Evolutionary conservation across 805 yeast species (phyloP).

Genomic region (Suhomyces prunicola): DNA sequence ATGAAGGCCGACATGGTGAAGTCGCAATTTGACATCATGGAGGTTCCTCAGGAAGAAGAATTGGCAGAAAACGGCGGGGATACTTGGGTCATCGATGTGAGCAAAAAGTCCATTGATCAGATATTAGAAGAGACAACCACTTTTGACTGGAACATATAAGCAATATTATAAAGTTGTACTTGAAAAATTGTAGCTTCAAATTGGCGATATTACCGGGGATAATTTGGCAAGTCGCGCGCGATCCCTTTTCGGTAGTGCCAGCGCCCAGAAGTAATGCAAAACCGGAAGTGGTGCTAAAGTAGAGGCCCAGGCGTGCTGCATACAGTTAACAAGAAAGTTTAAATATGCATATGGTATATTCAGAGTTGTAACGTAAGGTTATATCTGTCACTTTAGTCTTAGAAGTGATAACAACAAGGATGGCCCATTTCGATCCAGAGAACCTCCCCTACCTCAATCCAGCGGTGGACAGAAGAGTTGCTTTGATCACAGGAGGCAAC

Average conservation of each 20-base stretch:
- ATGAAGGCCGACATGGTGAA: constrained; percentile 86
- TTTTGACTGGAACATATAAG: not conserved
- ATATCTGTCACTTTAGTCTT: not conserved
- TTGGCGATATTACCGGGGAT: not conserved
- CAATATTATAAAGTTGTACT: not conserved
- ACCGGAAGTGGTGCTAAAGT: not conserved
- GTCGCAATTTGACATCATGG: constrained; percentile 72
- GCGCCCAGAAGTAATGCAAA: not conserved
- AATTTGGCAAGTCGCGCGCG: not conserved
- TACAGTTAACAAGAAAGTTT: not conserved
- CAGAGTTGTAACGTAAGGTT: not conserved
- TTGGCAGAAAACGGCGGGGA: constrained; percentile 36
- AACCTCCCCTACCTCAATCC: constrained; percentile 63
- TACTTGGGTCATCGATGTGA: constrained; percentile 33
- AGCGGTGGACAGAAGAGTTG: constrained; percentile 51
- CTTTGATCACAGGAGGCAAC: constrained; percentile 78
- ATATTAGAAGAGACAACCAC: constrained; percentile 17
- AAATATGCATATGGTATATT: not conserved
- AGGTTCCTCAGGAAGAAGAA: constrained; percentile 55
- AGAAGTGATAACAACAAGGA: not conserved
- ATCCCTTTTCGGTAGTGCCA: not conserved
- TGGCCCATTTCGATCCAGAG: not conserved
- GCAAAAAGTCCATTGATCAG: constrained; percentile 24
- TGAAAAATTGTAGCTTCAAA: not conserved
- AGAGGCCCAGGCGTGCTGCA: not conserved